phyloP scores from a whole-genome alignment of 2,329 filamentous ascomycete species.

The Verticillium isaacii region DNA sequence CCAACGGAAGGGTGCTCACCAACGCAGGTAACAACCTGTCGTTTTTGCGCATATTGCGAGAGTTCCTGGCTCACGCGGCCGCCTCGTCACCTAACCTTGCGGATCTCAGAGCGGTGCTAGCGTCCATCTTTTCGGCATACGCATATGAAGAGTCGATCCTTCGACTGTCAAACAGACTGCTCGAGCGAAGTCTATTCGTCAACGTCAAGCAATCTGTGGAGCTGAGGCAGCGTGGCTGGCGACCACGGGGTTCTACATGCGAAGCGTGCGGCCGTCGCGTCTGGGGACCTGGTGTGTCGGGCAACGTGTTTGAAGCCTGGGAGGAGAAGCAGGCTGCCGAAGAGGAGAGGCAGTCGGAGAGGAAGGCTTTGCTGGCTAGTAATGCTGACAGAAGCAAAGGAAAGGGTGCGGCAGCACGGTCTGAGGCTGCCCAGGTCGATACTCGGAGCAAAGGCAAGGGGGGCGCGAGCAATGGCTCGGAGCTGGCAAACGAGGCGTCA shows the following conservation, averaged over 20 bases:
- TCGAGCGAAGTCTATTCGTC: slow-evolving; percentile 85
- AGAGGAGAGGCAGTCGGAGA: slow-evolving; percentile 37
- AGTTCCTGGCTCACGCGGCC: slow-evolving; percentile 81
- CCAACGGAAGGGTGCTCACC: slow-evolving; percentile 28
- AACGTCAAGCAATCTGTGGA: slow-evolving; percentile 71
- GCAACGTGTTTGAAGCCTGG: slow-evolving; percentile 77
- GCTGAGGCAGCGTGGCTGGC: slow-evolving; percentile 81
- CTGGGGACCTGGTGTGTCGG: slow-evolving; percentile 84
- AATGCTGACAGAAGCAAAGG: slow-evolving; percentile 34
- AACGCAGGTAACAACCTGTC: slow-evolving; percentile 56
- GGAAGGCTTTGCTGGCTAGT: slow-evolving; percentile 29
- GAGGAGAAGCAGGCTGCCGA: slow-evolving; percentile 54
- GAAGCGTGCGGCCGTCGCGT: slow-evolving; percentile 77
- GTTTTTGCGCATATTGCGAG: slow-evolving; percentile 83
- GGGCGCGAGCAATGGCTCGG: slow-evolving; percentile 52
- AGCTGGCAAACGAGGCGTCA: slow-evolving; percentile 35
- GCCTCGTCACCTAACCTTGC: slow-evolving; percentile 78
- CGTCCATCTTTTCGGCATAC: slow-evolving; percentile 91
- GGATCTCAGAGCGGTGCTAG: slow-evolving; percentile 78
- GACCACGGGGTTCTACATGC: slow-evolving; percentile 79
- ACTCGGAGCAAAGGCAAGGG: slow-evolving; percentile 49
- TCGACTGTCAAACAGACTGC: slow-evolving; percentile 74
- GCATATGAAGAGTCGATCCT: slow-evolving; percentile 91
- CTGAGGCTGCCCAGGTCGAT: slow-evolving; percentile 10
- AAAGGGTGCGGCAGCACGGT: slow-evolving; percentile 24